Conservation (phyloP, 176 grass and related monocot species). For the Oropetium thomaeum region DNA sequence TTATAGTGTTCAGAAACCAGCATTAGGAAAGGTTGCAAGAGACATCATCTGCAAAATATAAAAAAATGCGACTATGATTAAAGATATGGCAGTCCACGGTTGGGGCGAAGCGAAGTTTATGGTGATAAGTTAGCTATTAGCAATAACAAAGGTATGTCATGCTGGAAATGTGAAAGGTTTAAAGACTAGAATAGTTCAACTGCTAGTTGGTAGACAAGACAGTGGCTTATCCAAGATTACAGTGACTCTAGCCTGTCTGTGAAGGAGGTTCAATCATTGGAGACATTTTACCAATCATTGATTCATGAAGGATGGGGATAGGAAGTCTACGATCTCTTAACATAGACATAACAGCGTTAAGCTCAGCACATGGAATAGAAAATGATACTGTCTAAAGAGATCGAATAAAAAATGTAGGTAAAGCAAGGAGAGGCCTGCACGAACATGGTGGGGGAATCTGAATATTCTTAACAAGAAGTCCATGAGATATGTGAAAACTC, state of each 20-base stretch:
- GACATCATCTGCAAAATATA: slow-evolving; percentile 27
- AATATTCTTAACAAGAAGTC: slow-evolving; percentile 37
- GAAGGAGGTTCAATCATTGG: slow-evolving; percentile 39
- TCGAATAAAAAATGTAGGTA: slow-evolving; percentile 39
- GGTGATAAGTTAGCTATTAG: not conserved
- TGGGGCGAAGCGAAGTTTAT: slow-evolving; percentile 40
- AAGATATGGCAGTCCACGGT: slow-evolving; percentile 39
- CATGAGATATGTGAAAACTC: slow-evolving; percentile 2
- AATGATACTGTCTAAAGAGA: slow-evolving; percentile 19
- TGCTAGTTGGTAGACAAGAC: slow-evolving; percentile 35
- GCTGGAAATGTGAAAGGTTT: slow-evolving; percentile 17
- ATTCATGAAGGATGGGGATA: slow-evolving; percentile 30
- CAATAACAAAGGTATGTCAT: slow-evolving; percentile 18
- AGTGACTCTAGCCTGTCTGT: slow-evolving; percentile 30
- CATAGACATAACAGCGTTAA: slow-evolving; percentile 33
- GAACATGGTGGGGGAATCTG: slow-evolving; percentile 51
- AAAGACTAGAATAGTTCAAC: slow-evolving; percentile 42
- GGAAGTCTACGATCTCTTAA: slow-evolving; percentile 36
- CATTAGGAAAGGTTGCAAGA: slow-evolving; percentile 14
- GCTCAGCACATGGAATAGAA: slow-evolving; percentile 13
- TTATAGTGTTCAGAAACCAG: slow-evolving; percentile 51
- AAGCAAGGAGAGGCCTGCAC: slow-evolving; percentile 42
- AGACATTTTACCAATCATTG: slow-evolving; percentile 44
- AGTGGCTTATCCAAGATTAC: slow-evolving; percentile 47
- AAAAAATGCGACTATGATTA: slow-evolving; percentile 30